Base-by-base conservation (phyloP, 331 rosid species). In the Acacia pycnantha region DNA sequence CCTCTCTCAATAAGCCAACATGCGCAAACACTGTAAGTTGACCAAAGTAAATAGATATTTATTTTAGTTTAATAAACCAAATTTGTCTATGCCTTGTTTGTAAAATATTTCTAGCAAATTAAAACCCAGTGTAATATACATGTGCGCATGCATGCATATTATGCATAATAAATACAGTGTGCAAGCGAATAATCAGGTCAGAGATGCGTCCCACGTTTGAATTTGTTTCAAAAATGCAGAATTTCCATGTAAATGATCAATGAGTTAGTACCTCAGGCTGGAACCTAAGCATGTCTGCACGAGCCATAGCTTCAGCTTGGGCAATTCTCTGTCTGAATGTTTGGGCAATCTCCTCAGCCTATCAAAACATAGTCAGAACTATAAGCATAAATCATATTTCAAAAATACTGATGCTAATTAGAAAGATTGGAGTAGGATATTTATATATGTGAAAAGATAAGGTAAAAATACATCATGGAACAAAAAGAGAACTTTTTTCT, bases 281-380 rank as follows among this genome's bases (percentile, higher is more conserved):
- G 89, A 93, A 93, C 62, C 94, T 86, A 78, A 93, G 98, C 95
- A 95, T 91, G 80, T 91, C 99, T 16, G 94, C 98, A 53, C 94
- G 97, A 76, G 99, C 99, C 98, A 95, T 92, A 24, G 98, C 98
- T 88, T 93, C 99, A 10, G 99, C 98, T 85, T 95, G 99, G 70
- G 98, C 98, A 27, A 93, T 93, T 89, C 98, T 95, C 88, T 95
- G 97, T 85, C 98, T 86, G 87, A 95, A 95, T 54, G 92, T 93
- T 83, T 92, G 97, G 70, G 98, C 98, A 97, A 95, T 93, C 92
- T 95, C 98, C 85, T 95, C 98, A 4, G 98, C 98, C 98, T 93
- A 41, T 70, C 71, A 70, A 33, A 73, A 77, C 69, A 90, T 43
- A 85, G 84, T 68, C 43, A 81, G 71, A 81, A 70, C 79, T 65